Conservation (phyloP, 352 stramenopile species). For the Pythium aristosporum region DNA sequence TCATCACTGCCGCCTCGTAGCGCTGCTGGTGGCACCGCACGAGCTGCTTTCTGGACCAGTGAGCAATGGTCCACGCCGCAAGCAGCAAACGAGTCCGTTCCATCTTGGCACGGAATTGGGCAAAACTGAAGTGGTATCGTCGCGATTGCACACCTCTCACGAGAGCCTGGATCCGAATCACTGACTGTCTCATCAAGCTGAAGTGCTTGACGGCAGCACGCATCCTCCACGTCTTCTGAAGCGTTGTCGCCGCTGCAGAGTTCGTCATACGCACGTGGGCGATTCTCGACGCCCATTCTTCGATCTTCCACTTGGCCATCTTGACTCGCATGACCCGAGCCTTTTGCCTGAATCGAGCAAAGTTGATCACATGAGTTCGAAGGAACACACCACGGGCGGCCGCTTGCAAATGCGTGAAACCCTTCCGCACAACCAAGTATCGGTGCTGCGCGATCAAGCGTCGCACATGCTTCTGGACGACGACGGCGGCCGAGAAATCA, state of each 20-base stretch:
- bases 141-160: slow-evolving; percentile 21
- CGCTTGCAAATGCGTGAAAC: slow-evolving; percentile 13
- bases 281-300: slow-evolving; percentile 10
- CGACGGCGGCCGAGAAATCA: slow-evolving; percentile 15
- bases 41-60: slow-evolving; percentile 9
- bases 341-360: slow-evolving; percentile 12
- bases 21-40: slow-evolving; percentile 5
- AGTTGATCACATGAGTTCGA: slow-evolving; percentile 13
- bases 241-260: slow-evolving; percentile 31
- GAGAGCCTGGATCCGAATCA: slow-evolving; percentile 18
- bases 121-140: slow-evolving; percentile 1
- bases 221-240: slow-evolving; percentile 44
- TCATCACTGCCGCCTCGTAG: not conserved
- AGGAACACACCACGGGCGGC: slow-evolving; percentile 7
- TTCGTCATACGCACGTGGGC: slow-evolving; percentile 9
- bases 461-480: slow-evolving; percentile 12
- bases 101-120: slow-evolving; percentile 11
- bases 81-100: slow-evolving; percentile 1
- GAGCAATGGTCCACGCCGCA: slow-evolving; percentile 19
- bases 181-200: not conserved
- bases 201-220: not conserved
- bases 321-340: slow-evolving; percentile 8
- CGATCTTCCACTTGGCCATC: slow-evolving; percentile 27
- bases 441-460: not conserved
- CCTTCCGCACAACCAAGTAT: not conserved